Evolutionary conservation across 1,139 yeast genomes (phyloP), one percentile per base, ranked within the genome.

Genomic region (Suhomyces bolitotheri): DNA sequence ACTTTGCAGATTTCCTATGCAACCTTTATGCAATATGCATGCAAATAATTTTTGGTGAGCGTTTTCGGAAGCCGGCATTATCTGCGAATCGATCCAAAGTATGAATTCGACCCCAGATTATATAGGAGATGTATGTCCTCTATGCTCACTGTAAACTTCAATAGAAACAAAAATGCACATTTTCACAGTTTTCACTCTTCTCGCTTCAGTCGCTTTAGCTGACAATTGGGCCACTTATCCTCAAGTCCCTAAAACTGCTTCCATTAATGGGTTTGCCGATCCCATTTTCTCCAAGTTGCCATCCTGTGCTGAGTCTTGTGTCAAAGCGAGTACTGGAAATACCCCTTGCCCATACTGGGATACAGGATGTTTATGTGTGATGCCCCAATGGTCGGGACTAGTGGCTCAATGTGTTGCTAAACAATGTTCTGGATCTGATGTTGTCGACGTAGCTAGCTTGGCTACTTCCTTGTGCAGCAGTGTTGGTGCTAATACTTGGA

Each of bases 311-410:
- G 50, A 62, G 45, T 49, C 47, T 2, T 72, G 78, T 58, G 72
- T 66, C n/a, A 54, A 51, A 22, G 51, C 53, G 34, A 54, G 58
- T 31, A 60, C 68, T 20, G 56, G 57, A 4, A 52, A 53, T 29
- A 66, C 73, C 4, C 73, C 73, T 22, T 72, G 78, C 49, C 78
- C 78, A 30, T 71, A 71, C 59, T 72, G 78, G 78, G 78, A 72
- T 45, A 67, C 78, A 20, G 78, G 78, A 4, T 72, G 78, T 50
- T 62, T 72, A 47, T 72, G 78, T 55, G 74, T 71, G 14, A 72
- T 73, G 74, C 66, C 72, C 12, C 65, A 59, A 43, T 72, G 73
- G 73, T 56, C 67, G 23, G 73, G 71, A 15, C 48, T 50, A 29
- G 75, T 73, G 14, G 78, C 68, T 20, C 58, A 62, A 33, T 73